phyloP scores from a whole-genome alignment of 345 rosid species.

The Bruguiera gymnorhiza region DNA sequence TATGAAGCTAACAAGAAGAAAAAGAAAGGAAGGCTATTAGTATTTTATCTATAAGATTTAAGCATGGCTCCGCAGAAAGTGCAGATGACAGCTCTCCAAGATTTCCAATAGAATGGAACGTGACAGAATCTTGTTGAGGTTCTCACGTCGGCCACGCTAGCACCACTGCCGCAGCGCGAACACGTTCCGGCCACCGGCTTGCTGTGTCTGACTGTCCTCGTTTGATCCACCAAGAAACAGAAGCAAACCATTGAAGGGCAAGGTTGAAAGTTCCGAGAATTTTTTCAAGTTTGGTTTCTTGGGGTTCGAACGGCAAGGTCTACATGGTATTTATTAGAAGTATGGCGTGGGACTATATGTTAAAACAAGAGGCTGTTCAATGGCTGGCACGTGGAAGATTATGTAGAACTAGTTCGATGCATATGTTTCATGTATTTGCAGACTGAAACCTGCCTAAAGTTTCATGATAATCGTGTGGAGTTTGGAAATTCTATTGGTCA shows the following conservation, averaged over 20 bases:
- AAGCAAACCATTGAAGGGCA: conserved; percentile 54
- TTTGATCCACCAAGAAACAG: conserved; percentile 75
- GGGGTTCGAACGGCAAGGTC: neutral
- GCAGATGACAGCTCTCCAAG: conserved; percentile 69
- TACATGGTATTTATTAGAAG: too few relatives aligned
- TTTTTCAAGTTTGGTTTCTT: too few relatives aligned
- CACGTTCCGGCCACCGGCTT: conserved; percentile 77
- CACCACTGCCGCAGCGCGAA: conserved; percentile 56
- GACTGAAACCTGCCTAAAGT: conserved; percentile 8
- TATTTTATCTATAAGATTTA: conserved; percentile 50
- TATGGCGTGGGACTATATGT: neutral
- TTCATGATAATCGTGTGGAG: conserved; percentile 2
- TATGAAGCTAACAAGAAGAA: neutral
- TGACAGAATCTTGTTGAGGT: conserved; percentile 63
- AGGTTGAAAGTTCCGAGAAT: neutral
- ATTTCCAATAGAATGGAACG: conserved; percentile 57
- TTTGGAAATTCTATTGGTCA: neutral
- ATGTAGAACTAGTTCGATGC: neutral
- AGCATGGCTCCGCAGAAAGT: conserved; percentile 70
- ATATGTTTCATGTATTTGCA: conserved; percentile 1
- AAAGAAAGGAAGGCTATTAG: neutral
- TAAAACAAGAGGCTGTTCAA: neutral
- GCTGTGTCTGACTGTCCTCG: conserved; percentile 39
- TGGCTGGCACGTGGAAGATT: conserved; percentile 5
- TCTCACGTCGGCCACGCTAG: conserved; percentile 64